Evolutionary conservation across 768 basidiomycete genomes (phyloP).

Genomic region (Pulveroboletus sp.): DNA sequence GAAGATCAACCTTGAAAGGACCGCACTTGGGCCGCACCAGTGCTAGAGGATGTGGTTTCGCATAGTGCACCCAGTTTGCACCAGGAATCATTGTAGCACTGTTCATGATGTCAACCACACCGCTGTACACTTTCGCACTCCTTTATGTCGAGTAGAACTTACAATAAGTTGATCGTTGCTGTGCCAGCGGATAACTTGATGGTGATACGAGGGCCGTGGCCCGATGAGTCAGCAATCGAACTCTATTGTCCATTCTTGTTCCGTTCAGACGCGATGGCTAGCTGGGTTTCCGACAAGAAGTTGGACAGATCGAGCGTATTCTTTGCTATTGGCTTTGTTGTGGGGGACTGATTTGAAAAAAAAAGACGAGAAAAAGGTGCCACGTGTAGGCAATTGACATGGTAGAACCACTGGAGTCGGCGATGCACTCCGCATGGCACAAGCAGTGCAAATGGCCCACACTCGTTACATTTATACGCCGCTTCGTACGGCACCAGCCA

Average conservation of each 20-base stretch:
- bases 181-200: too few species aligned
- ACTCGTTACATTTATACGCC: slow-evolving; percentile 25
- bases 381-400: slow-evolving; percentile 4
- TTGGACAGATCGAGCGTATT: slow-evolving; percentile 6
- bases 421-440: slow-evolving; percentile 15
- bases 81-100: slow-evolving; percentile 2
- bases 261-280: neutral
- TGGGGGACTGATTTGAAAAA: neutral
- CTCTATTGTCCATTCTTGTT: slow-evolving; percentile 12
- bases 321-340: neutral
- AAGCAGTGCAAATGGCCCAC: slow-evolving; percentile 26
- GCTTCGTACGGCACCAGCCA: slow-evolving; percentile 3
- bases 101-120: neutral
- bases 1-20: slow-evolving; percentile 6
- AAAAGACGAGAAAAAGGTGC: neutral
- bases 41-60: too few species aligned
- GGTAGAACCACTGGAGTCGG: slow-evolving; percentile 6
- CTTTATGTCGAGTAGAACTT: slow-evolving; percentile 6
- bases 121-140: slow-evolving; percentile 6
- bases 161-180: slow-evolving; percentile 7
- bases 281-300: slow-evolving; percentile 5
- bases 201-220: slow-evolving; percentile 2
- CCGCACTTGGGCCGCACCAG: neutral
- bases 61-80: neutral
- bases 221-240: slow-evolving; percentile 13